phyloP scores from a whole-genome alignment of 331 rosid species.

The Prunus yedoensis region DNA sequence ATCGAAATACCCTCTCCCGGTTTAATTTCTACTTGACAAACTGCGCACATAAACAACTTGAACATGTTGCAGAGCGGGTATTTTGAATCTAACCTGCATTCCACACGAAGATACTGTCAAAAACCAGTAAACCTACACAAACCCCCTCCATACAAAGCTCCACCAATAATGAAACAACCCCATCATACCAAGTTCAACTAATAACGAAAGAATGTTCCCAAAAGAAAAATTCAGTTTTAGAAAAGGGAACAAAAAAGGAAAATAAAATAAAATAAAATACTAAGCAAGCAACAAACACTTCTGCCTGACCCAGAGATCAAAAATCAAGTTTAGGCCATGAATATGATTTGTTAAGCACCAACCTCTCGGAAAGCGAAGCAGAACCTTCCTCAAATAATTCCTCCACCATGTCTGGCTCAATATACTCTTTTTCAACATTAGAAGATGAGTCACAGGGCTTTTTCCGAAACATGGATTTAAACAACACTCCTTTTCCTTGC shows the following conservation, averaged over 20 bases:
- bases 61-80: conserved; percentile 99
- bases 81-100: conserved; percentile 83
- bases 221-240: too few species aligned
- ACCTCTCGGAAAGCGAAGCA: conserved; percentile 97
- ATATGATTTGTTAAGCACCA: conserved; percentile 32
- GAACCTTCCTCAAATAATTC: conserved; percentile 94
- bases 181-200: not conserved
- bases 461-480: conserved; percentile 80
- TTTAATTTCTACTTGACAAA: conserved; percentile 90
- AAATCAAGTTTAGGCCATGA: not conserved
- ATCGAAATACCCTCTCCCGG: conserved; percentile 95
- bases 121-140: conserved; percentile 11
- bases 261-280: not conserved
- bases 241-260: not conserved
- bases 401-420: conserved; percentile 77
- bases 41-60: conserved; percentile 88
- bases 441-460: conserved; percentile 75
- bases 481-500: conserved; percentile 74
- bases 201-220: not conserved
- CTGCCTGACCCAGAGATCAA: not conserved
- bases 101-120: conserved; percentile 31
- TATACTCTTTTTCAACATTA: conserved; percentile 59
- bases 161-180: not conserved
- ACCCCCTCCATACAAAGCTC: not conserved
- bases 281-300: not conserved